Evolutionary conservation across 306 rosid species (phyloP).

Genomic region (cucumber (Cucumis sativus)): DNA sequence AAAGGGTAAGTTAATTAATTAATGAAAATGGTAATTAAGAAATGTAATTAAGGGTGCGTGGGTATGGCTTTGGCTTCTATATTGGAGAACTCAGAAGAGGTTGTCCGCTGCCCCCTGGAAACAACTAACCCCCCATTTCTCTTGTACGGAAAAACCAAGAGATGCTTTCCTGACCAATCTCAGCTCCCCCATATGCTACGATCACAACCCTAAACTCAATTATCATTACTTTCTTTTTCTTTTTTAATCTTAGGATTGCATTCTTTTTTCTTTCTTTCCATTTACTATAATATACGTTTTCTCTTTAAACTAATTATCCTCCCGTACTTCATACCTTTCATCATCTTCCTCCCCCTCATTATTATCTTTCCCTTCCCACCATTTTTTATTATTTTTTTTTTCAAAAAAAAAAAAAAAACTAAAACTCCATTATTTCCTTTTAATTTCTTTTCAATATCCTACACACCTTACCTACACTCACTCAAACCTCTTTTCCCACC

Average conservation of each 20-base stretch:
- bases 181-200: constrained; percentile 29
- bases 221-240: too few species aligned
- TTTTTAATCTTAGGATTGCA: too few species aligned
- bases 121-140: background rate
- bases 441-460: background rate
- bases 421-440: too few species aligned
- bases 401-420: too few species aligned
- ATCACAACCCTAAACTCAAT: too few species aligned
- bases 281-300: too few species aligned
- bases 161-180: constrained; percentile 43
- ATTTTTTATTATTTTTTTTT: too few species aligned
- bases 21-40: background rate
- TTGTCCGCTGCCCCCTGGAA: background rate
- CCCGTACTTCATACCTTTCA: background rate
- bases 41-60: too few species aligned
- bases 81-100: background rate
- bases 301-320: too few species aligned
- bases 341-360: background rate
- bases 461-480: background rate
- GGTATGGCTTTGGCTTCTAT: background rate
- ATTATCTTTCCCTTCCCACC: background rate
- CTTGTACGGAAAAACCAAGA: constrained; percentile 18
- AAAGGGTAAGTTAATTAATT: too few species aligned
- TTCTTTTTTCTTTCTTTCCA: too few species aligned
- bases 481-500: background rate